Percentiles rank a stretch among this genome's conserved stretches.
These are phyloP conservation scores for Phaeolepiota aurea DNA, from an alignment of 768 basidiomycete genomes.

Conservation along the genomic window DNA sequence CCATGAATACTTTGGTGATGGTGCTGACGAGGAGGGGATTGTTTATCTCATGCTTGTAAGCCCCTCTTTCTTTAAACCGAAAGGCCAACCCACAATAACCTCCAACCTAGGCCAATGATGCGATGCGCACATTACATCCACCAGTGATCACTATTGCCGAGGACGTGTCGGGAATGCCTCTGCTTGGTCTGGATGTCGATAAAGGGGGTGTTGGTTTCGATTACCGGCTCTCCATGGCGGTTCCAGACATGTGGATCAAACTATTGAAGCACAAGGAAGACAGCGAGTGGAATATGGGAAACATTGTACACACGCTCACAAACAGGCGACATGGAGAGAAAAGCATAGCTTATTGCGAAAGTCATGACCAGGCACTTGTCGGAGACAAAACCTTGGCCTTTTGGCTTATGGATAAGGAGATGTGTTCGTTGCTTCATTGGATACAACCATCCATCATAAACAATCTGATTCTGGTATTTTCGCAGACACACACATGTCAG, in stretches of 20 bases:
- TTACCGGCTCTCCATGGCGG: slow-evolving; percentile 96
- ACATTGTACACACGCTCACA: slow-evolving; percentile 83
- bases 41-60: slow-evolving; percentile 95
- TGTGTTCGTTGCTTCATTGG: slow-evolving; percentile 93
- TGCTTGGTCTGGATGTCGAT: slow-evolving; percentile 71
- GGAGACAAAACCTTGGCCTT: slow-evolving; percentile 99
- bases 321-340: slow-evolving; percentile 88
- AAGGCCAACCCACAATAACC: slow-evolving; percentile 5
- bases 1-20: slow-evolving; percentile 92
- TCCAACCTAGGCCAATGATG: slow-evolving; percentile 76
- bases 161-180: slow-evolving; percentile 98
- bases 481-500: slow-evolving; percentile 90
- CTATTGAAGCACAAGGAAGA: slow-evolving; percentile 88
- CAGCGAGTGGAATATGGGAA: slow-evolving; percentile 79
- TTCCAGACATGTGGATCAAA: slow-evolving; percentile 99
- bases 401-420: slow-evolving; percentile 99
- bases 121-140: slow-evolving; percentile 78
- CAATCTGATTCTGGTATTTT: neutral
- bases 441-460: no score
- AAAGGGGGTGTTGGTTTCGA: slow-evolving; percentile 95
- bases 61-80: slow-evolving; percentile 7
- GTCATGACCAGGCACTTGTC: slow-evolving; percentile 96
- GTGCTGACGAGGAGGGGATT: slow-evolving; percentile 81
- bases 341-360: slow-evolving; percentile 90
- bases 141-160: slow-evolving; percentile 87